These are phyloP conservation scores for Vitis amurensis DNA, from an alignment of 164 flowering plant genomes.

Conservation along the genomic window DNA sequence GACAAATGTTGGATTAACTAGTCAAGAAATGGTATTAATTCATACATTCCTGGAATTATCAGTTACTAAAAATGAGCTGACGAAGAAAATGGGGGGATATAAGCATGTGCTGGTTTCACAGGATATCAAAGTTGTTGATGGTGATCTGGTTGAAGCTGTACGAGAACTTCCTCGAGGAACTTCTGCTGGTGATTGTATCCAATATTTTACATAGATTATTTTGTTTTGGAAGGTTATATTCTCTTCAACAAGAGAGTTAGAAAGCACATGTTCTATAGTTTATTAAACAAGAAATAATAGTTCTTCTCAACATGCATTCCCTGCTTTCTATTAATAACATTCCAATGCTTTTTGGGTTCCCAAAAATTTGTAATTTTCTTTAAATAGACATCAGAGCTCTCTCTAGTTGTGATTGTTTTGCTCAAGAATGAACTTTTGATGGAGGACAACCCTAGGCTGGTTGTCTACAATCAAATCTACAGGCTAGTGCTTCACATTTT, in stretches of 20 bases:
- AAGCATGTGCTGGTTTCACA: slow-evolving; percentile 69
- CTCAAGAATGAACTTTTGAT: not conserved
- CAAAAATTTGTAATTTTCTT: not conserved
- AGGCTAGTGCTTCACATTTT: no score
- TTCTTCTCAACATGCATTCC: not conserved
- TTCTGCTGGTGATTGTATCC: slow-evolving; percentile 92
- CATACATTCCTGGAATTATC: slow-evolving; percentile 21
- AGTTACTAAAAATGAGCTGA: slow-evolving; percentile 88
- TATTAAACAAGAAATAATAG: no score
- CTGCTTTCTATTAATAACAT: not conserved
- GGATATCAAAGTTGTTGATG: slow-evolving; percentile 75
- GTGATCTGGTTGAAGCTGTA: slow-evolving; percentile 52
- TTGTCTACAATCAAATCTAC: no score
- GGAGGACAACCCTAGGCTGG: no score
- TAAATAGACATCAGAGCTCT: not conserved
- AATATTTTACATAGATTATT: no score
- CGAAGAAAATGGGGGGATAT: slow-evolving; percentile 90
- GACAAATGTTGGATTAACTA: no score
- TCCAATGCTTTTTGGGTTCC: not conserved
- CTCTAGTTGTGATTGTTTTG: not conserved
- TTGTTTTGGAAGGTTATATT: not conserved
- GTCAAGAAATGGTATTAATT: not conserved
- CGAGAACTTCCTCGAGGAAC: slow-evolving; percentile 80
- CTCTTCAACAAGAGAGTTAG: not conserved
- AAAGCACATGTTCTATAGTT: no score